Base-by-base conservation (phyloP, 2,329 filamentous ascomycete genomes). In the Aspergillus pseudoviridinutans region DNA sequence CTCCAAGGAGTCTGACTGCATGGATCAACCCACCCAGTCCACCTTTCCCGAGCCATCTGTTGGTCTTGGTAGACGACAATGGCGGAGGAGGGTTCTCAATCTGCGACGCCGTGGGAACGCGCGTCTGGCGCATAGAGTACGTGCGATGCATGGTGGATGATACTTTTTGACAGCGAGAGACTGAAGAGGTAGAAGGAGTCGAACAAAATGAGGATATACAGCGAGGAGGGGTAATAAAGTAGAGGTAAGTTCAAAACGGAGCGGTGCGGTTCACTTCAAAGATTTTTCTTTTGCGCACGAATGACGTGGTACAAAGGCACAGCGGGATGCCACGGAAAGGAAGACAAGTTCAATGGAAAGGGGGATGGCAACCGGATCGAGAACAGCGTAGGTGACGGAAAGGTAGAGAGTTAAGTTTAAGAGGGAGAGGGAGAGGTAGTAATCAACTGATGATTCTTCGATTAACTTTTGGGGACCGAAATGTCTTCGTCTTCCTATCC, bases 71-170 rank as follows among this genome's bases (percentile, higher is more conserved):
- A 66, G 88, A 88, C 27, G 93, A 97, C 22, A 91, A 79, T 60
- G 94, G 93, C 62, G 94, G 94, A 60, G 92, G 94, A 51, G 94
- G 94, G 78, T 92, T 97, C 86, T 97, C 83, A 61, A 90, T 82
- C 74, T 91, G 87, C 72, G 92, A 95, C 72, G 94, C 94, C 65
- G 94, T 99, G 51, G 94, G 94, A 78, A 91, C 91, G 84, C 94
- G 88, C 78, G 90, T 89, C 79, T 95, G 90, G 88, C 94, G 92
- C 94, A 97, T 96, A 70, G 92, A 96, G 78, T 97, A 99, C 65
- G 94, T 97, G 77, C 93, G 92, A 85, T 99, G 94, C 93, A 99
- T 99, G 62, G 61, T 71, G 70, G 53, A 59, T 53, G 17, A 47
- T 59, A 32, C 12, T 22, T 46, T 52, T 49, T 29, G 38, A 35